Percentiles rank a stretch among this genome's conserved stretches.
Evolutionary conservation across 2,329 filamentous ascomycete genomes (phyloP).

Genomic region (Neonectria magnoliae): DNA sequence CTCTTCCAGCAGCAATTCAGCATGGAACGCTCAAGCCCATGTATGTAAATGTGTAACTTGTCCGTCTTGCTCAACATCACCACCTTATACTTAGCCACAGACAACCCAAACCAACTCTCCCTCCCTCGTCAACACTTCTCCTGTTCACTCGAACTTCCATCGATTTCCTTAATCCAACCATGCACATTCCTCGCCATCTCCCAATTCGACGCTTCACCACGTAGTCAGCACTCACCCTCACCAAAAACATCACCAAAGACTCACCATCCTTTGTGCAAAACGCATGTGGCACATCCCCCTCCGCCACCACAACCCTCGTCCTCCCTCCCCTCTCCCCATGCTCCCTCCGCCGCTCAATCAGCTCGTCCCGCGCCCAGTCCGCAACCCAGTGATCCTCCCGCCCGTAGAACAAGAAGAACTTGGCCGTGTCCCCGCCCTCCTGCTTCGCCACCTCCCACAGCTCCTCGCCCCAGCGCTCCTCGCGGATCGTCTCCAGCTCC

Average conservation of each 20-base stretch:
- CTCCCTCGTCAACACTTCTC: neutral
- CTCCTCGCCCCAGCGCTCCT: conserved; percentile 68
- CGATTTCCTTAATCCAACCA: conserved; percentile 45
- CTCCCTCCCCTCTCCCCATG: conserved; percentile 48
- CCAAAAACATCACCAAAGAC: conserved; percentile 28
- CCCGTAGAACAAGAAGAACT: conserved; percentile 70
- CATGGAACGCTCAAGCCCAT: neutral
- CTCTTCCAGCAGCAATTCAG: neutral
- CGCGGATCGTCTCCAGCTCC: conserved; percentile 67
- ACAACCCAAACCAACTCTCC: neutral
- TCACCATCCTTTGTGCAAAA: conserved; percentile 62
- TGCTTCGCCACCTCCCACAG: conserved; percentile 60
- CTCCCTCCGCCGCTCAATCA: conserved; percentile 58
- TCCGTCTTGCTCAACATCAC: neutral
- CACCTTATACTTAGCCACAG: neutral
- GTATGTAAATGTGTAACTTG: neutral
- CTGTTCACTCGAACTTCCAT: conserved; percentile 14
- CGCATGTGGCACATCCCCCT: conserved; percentile 66
- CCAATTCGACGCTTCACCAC: conserved; percentile 40
- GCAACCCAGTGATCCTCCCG: conserved; percentile 71
- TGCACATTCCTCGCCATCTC: conserved; percentile 44
- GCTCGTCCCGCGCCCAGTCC: conserved; percentile 63
- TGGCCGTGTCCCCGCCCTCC: conserved; percentile 47
- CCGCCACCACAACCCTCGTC: conserved; percentile 63
- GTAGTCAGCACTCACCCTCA: conserved; percentile 1